These are phyloP conservation scores for Zea luxurians DNA, from an alignment of 176 grass and related monocot species.

Conservation along the genomic window DNA sequence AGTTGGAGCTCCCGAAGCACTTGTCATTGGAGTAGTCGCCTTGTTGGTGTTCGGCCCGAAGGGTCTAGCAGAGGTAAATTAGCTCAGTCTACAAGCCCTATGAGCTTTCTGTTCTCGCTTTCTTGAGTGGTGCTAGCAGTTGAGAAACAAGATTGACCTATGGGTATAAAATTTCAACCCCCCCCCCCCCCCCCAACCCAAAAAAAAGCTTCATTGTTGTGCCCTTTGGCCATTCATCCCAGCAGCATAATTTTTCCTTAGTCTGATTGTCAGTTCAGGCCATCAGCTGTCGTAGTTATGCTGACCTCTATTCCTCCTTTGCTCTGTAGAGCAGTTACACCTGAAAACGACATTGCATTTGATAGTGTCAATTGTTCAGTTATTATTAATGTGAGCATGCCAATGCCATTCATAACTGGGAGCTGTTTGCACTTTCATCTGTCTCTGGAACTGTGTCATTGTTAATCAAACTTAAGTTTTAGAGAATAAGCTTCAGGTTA, in stretches of 20 bases:
- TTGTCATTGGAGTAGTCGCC: conserved; percentile 96
- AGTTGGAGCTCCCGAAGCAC: conserved; percentile 86
- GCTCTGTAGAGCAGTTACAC: background rate
- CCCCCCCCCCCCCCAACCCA: too few species aligned
- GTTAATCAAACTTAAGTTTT: background rate
- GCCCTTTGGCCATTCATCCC: background rate
- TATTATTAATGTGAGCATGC: background rate
- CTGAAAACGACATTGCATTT: background rate
- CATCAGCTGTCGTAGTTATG: background rate
- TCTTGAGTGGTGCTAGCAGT: background rate
- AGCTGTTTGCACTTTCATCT: background rate
- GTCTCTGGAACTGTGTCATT: background rate
- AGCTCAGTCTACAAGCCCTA: background rate
- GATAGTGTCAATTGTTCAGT: background rate
- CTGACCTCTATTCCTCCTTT: background rate
- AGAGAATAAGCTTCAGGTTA: too few species aligned
- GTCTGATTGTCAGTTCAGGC: background rate
- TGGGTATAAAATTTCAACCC: background rate
- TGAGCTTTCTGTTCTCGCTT: background rate
- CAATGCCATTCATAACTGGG: background rate
- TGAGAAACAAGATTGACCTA: background rate
- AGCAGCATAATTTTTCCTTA: background rate
- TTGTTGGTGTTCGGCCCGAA: conserved; percentile 96
- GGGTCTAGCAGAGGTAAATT: conserved; percentile 85
- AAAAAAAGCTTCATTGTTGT: background rate